A percentile compares a stretch with the other conserved stretches of the same genome.
These are phyloP conservation scores for Onygenales sp. DNA, from an alignment of 2,329 filamentous ascomycete genomes.

Conservation along the genomic window DNA sequence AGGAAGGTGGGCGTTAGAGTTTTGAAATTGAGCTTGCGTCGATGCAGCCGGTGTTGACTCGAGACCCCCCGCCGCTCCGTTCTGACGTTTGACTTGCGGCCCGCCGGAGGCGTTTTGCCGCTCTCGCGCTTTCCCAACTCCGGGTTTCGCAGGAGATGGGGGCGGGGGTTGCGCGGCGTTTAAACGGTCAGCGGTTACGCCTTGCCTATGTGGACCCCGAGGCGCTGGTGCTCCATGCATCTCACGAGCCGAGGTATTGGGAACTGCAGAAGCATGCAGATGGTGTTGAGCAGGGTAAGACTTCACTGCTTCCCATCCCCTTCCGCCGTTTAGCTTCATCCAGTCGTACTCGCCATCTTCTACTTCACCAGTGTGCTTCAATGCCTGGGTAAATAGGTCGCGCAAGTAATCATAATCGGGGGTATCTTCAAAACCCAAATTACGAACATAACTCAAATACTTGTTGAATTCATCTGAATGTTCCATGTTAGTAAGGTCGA, in stretches of 20 bases:
- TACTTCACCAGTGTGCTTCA: slow-evolving; percentile 88
- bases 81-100: slow-evolving; percentile 65
- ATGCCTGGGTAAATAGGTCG: slow-evolving; percentile 88
- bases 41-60: slow-evolving; percentile 77
- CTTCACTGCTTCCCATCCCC: slow-evolving; percentile 81
- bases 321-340: slow-evolving; percentile 95
- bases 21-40: slow-evolving; percentile 93
- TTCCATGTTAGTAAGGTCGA: neutral
- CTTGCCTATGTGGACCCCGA: slow-evolving; percentile 50
- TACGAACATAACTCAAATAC: slow-evolving; percentile 93
- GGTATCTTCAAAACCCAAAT: slow-evolving; percentile 95
- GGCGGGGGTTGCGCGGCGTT: slow-evolving; percentile 86
- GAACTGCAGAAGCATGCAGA: slow-evolving; percentile 70
- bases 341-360: slow-evolving; percentile 99
- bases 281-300: slow-evolving; percentile 61
- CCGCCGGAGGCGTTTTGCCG: slow-evolving; percentile 71
- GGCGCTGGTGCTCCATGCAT: slow-evolving; percentile 61
- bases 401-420: slow-evolving; percentile 97
- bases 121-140: slow-evolving; percentile 60
- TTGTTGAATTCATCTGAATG: slow-evolving; percentile 81
- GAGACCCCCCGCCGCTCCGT: slow-evolving; percentile 36
- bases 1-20: slow-evolving; percentile 80
- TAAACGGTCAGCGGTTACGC: slow-evolving; percentile 77
- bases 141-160: slow-evolving; percentile 71
- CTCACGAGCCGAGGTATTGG: slow-evolving; percentile 76